Evolutionary conservation across 2,329 filamentous ascomycete species (phyloP).

Genomic region (Aspergillus uvarum): DNA sequence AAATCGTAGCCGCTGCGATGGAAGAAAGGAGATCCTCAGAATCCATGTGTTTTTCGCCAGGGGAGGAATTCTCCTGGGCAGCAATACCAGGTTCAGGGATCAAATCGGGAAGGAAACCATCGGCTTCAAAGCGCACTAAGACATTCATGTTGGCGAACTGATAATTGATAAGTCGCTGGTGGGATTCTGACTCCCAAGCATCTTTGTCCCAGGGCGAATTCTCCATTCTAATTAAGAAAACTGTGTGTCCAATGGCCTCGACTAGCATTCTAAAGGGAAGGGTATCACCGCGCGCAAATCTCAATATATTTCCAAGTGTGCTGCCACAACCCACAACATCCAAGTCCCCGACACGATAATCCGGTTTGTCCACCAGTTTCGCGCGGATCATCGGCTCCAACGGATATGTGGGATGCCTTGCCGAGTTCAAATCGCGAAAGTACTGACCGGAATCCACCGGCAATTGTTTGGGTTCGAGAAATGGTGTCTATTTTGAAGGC

Average conservation of each 20-base stretch:
- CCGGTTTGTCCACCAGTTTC: conserved; percentile 41
- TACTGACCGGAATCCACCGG: conserved; percentile 47
- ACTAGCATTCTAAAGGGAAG: conserved; percentile 60
- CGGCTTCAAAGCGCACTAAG: conserved; percentile 58
- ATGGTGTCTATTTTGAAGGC: conserved; percentile 54
- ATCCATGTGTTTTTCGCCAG: neutral
- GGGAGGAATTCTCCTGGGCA: neutral
- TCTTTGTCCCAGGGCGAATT: conserved; percentile 56
- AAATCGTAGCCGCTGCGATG: neutral
- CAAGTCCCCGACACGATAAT: conserved; percentile 38
- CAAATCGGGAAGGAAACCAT: conserved; percentile 52
- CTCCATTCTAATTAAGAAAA: conserved; percentile 65
- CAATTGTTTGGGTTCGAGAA: conserved; percentile 34
- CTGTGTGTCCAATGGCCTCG: conserved; percentile 55
- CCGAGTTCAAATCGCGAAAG: conserved; percentile 46
- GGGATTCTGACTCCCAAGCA: conserved; percentile 56
- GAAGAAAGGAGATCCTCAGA: conserved; percentile 7
- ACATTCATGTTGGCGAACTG: conserved; percentile 54
- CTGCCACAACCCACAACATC: conserved; percentile 62
- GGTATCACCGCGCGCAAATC: conserved; percentile 51
- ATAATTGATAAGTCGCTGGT: conserved; percentile 64
- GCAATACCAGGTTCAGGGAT: neutral
- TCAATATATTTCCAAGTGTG: conserved; percentile 61
- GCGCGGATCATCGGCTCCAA: conserved; percentile 48
- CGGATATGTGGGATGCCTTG: conserved; percentile 39